Percentiles rank a stretch among this genome's conserved stretches.
These are phyloP conservation scores for Rhodamnia rubescens DNA, from an alignment of 345 rosid genomes.

Conservation along the genomic window DNA sequence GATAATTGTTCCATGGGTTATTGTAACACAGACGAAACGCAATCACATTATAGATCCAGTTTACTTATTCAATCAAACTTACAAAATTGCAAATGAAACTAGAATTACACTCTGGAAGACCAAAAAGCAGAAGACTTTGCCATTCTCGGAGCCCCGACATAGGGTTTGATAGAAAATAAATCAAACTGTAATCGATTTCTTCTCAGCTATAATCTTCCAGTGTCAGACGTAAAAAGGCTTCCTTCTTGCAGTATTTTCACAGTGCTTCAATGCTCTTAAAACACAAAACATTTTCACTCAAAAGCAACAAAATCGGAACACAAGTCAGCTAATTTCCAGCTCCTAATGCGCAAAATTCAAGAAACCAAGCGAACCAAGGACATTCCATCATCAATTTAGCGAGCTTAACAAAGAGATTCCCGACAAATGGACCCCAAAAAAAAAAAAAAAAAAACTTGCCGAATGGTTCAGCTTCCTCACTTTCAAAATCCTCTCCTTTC, in stretches of 20 bases:
- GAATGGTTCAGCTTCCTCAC: not conserved
- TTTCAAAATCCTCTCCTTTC: not conserved
- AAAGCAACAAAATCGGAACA: not conserved
- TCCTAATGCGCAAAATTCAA: not conserved
- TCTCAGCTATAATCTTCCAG: not conserved
- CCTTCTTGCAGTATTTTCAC: not conserved
- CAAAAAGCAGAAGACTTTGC: not conserved
- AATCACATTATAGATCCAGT: not conserved
- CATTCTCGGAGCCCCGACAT: not conserved
- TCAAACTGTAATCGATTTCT: not conserved
- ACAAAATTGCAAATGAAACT: not conserved
- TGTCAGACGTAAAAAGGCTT: not conserved
- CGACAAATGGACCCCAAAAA: not conserved
- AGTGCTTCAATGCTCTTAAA: not conserved
- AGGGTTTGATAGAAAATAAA: not conserved
- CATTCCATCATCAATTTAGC: not conserved
- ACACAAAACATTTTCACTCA: not conserved
- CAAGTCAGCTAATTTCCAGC: not conserved
- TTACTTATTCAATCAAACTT: not conserved
- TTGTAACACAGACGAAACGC: not conserved
- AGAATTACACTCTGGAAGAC: not conserved
- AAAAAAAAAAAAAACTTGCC: no score
- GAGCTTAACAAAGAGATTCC: not conserved
- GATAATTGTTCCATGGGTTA: not conserved
- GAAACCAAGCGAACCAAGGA: not conserved